Conservation (phyloP, 208 protist genomes). For the Wallacemonas sp. region DNA sequence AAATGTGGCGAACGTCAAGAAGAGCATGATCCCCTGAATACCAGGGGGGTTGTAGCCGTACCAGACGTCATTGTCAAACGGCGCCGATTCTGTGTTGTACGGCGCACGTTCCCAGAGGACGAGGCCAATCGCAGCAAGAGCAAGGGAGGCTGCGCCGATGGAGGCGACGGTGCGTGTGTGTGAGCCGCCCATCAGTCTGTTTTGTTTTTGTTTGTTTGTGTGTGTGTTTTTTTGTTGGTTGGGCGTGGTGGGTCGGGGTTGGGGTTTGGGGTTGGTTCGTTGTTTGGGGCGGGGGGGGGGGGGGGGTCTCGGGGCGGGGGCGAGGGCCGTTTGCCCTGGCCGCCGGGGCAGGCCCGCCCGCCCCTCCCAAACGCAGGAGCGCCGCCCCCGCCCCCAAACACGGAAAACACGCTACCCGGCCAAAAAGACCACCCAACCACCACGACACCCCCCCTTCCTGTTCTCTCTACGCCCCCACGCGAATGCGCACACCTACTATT, state of each 20-base stretch:
- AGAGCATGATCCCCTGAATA: slow-evolving; percentile 10
- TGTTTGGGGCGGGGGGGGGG: background rate
- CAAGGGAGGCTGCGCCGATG: background rate
- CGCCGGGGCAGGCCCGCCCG: background rate
- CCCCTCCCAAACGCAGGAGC: no score
- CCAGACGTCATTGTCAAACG: slow-evolving; percentile 12
- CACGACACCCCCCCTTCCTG: no score
- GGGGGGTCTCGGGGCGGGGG: background rate
- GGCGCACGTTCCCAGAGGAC: slow-evolving; percentile 11
- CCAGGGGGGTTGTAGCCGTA: slow-evolving; percentile 15
- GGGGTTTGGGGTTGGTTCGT: background rate
- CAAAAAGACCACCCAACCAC: no score
- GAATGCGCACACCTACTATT: no score
- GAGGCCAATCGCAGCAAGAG: background rate
- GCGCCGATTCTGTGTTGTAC: slow-evolving; percentile 14
- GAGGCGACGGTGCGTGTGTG: background rate
- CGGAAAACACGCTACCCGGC: no score
- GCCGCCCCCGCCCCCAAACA: no score
- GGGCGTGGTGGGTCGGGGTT: background rate
- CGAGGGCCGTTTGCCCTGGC: background rate
- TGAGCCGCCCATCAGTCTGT: background rate
- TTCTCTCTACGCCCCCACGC: no score
- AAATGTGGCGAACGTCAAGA: slow-evolving; percentile 1
- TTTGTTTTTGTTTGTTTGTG: slow-evolving; percentile 6
- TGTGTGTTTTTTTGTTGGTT: no score